A percentile compares a stretch with the other conserved stretches of the same genome.
Conservation (phyloP, 2,329 filamentous ascomycete species). For the Diaporthe capsici region DNA sequence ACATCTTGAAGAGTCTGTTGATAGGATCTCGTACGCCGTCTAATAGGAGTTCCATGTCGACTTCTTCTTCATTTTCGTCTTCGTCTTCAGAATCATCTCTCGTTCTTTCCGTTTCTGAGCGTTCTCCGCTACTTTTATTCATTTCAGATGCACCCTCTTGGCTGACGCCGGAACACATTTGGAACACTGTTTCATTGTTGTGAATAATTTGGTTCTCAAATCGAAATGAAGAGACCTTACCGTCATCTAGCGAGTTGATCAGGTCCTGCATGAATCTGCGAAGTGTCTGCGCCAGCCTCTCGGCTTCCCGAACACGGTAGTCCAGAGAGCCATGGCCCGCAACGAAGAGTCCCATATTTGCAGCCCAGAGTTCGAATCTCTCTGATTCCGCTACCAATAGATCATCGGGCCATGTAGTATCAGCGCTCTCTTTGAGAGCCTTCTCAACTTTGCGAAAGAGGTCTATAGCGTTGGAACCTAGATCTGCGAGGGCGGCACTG, state of each 20-base stretch:
- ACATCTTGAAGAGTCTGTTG: constrained; percentile 30
- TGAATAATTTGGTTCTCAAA: not conserved
- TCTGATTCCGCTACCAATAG: not conserved
- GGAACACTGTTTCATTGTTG: not conserved
- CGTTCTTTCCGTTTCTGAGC: not conserved
- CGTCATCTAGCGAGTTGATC: not conserved
- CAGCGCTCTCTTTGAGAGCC: not conserved
- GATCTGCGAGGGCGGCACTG: not conserved
- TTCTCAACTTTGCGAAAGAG: not conserved
- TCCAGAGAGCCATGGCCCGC: constrained; percentile 31
- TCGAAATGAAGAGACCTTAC: not conserved
- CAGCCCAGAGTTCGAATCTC: constrained; percentile 36
- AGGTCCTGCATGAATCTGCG: constrained; percentile 24
- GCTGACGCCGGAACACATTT: not conserved
- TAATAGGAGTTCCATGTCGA: constrained; percentile 1
- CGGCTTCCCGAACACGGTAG: constrained; percentile 30
- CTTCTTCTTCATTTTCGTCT: not conserved
- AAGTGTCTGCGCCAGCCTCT: constrained; percentile 6
- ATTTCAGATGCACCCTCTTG: not conserved
- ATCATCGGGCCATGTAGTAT: not conserved
- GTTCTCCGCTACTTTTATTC: not conserved
- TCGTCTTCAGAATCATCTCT: not conserved
- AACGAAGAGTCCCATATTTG: constrained; percentile 34
- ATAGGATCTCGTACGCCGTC: constrained; percentile 34
- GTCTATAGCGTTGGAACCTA: not conserved